Evolutionary conservation across 2,329 filamentous ascomycete genomes (phyloP), one percentile per base, ranked within the genome.

Genomic region (Colletotrichum tabaci): DNA sequence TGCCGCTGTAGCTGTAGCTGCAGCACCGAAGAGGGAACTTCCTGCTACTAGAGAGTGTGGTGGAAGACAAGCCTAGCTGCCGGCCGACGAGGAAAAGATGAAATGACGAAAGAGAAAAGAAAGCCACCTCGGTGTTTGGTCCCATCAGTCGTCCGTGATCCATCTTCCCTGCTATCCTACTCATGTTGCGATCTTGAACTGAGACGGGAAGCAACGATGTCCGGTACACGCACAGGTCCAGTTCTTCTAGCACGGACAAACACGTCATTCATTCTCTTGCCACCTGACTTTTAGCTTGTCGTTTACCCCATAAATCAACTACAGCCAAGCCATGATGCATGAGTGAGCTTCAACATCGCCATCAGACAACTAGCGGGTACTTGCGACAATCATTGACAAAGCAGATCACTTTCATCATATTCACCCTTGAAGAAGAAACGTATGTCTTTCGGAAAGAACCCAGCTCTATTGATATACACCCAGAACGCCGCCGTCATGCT

Each of bases 401-500:
- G 23, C 23, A 26, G 10, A 23, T 9, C 40, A 8, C 49, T 21
- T 44, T 57, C 44, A 57, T 68, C 42, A 50, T 4, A 13, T n/a
- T 38, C 21, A 44, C 52, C 53, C 30, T 42, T 23, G 52, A 4
- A n/a, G 3, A 53, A 53, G 9, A 49, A 30, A 44, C 16, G 42
- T 30, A 58, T 61, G 61, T 35, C 35, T 44, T 40, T n/a, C 4
- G 52, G 52, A 12, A 30, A 58, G 46, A 46, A 21, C 63, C 56
- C 35, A 47, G 49, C 50, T 71, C 64, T 71, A 70, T 67, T 10
- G 35, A n/a, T 50, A n/a, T 62, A 46, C 64, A 52, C 68, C 68
- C 21, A 46, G 10, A 67, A 71, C 68, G 64, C 68, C 68, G 44
- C 46, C 26, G 16, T 67, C 52, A 67, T 71, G 64, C 57, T 64